A percentile compares a stretch with the other conserved stretches of the same genome.
phyloP scores from a whole-genome alignment of 306 rosid genomes.

The Cucumis melo region DNA sequence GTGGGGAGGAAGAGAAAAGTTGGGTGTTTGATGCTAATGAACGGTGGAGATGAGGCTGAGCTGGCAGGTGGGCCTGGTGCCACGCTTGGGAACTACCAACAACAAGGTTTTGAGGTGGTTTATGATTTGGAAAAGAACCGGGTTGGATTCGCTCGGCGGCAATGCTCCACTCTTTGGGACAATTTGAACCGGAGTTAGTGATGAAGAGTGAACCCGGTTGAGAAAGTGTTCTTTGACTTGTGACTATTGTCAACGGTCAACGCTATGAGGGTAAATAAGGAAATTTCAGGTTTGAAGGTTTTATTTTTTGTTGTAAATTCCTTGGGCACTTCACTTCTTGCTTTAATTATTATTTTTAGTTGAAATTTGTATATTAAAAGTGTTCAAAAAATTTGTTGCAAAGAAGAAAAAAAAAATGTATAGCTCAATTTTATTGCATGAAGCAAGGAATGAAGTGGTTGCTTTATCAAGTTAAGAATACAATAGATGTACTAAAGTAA shows the following conservation, averaged over 20 bases:
- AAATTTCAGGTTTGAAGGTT: background rate
- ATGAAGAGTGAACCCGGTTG: background rate
- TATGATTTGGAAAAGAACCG: conserved; percentile 64
- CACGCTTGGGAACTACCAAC: conserved; percentile 81
- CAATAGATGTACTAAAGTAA: background rate
- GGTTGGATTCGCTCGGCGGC: conserved; percentile 70
- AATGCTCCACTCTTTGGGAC: conserved; percentile 84
- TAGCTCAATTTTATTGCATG: background rate
- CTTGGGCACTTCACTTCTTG: conserved; percentile 8
- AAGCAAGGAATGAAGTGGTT: background rate
- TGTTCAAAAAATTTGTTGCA: background rate
- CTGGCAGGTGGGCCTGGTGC: conserved; percentile 76
- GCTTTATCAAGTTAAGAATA: background rate
- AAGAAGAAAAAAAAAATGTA: background rate
- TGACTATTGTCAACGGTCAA: background rate
- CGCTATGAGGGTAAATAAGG: background rate
- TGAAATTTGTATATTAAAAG: background rate
- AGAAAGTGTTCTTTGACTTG: background rate
- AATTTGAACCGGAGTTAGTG: conserved; percentile 25
- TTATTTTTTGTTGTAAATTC: background rate
- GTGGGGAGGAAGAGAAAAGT: conserved; percentile 29
- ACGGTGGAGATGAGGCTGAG: conserved; percentile 82
- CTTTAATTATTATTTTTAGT: background rate
- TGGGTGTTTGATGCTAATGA: conserved; percentile 86
- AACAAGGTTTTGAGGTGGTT: conserved; percentile 79